Evolutionary conservation across 805 yeast species (phyloP).

Genomic region (Deakozyma indianensis): DNA sequence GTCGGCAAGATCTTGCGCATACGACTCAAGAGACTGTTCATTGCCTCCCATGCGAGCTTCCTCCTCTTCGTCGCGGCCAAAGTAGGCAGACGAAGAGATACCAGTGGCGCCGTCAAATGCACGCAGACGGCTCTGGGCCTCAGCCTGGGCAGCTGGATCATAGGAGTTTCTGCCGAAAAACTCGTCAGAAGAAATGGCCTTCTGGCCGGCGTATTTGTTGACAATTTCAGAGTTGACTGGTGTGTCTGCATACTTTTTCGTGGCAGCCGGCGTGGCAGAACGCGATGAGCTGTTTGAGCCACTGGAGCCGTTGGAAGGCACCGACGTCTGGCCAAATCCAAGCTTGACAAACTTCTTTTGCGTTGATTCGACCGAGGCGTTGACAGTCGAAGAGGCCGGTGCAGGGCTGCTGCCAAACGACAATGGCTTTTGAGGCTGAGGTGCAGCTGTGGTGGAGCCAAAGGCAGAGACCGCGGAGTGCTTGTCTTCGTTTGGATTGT

Average conservation of each 20-base stretch:
- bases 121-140: slow-evolving; percentile 71
- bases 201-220: slow-evolving; percentile 68
- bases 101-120: slow-evolving; percentile 76
- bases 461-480: slow-evolving; percentile 5
- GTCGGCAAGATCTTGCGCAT: slow-evolving; percentile 49
- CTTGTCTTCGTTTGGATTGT: slow-evolving; percentile 23
- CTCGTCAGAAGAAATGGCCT: slow-evolving; percentile 93
- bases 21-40: slow-evolving; percentile 30
- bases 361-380: slow-evolving; percentile 6
- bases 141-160: slow-evolving; percentile 63
- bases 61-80: slow-evolving; percentile 63
- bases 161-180: slow-evolving; percentile 77
- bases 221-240: slow-evolving; percentile 17
- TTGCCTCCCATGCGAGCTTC: slow-evolving; percentile 5
- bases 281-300: slow-evolving; percentile 27
- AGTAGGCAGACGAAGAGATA: slow-evolving; percentile 84
- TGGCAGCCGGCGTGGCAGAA: slow-evolving; percentile 10
- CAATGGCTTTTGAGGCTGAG: slow-evolving; percentile 10
- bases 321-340: slow-evolving; percentile 75
- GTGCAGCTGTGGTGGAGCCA: slow-evolving; percentile 9
- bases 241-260: slow-evolving; percentile 16
- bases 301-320: slow-evolving; percentile 11
- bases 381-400: slow-evolving; percentile 8
- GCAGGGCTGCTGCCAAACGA: slow-evolving; percentile 16
- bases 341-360: slow-evolving; percentile 44